Percentiles rank a stretch among this genome's conserved stretches.
Evolutionary conservation across 257 asterid genomes (phyloP).

Genomic region (Fraxinus excelsior): DNA sequence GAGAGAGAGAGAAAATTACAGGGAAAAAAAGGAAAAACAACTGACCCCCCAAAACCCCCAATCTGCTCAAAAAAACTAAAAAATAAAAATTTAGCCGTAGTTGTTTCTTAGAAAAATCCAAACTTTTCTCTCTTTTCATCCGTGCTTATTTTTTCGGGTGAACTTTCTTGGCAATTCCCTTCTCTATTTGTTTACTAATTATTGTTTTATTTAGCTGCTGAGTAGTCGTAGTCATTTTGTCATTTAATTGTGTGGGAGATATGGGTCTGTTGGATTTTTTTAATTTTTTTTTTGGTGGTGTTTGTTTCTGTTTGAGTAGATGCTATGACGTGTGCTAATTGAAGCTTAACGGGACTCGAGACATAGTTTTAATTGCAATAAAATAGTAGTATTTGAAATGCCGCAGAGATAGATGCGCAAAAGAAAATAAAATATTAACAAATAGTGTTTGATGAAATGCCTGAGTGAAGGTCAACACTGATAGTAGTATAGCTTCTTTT

Average conservation of each 20-base stretch:
- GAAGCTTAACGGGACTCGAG: neutral
- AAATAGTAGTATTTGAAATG: neutral
- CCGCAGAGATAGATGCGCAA: neutral
- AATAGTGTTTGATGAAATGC: conserved; percentile 35
- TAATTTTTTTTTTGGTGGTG: neutral
- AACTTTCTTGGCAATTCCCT: neutral
- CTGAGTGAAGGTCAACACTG: conserved; percentile 3
- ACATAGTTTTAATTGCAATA: neutral
- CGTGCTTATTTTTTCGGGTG: neutral
- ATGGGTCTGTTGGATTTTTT: neutral
- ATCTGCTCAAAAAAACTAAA: no score
- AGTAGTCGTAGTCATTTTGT: neutral
- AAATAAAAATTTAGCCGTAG: no score
- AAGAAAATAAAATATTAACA: neutral
- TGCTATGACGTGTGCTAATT: neutral
- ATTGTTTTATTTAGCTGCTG: neutral
- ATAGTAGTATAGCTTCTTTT: neutral
- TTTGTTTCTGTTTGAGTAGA: no score
- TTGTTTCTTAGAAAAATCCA: neutral
- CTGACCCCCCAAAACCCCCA: no score
- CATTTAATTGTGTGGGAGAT: neutral
- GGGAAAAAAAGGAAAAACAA: no score
- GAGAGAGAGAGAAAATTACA: no score
- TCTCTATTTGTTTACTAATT: neutral
- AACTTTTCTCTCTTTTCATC: neutral